Conservation (phyloP, 768 basidiomycete genomes). For the Leccinum olivaceopallidum region DNA sequence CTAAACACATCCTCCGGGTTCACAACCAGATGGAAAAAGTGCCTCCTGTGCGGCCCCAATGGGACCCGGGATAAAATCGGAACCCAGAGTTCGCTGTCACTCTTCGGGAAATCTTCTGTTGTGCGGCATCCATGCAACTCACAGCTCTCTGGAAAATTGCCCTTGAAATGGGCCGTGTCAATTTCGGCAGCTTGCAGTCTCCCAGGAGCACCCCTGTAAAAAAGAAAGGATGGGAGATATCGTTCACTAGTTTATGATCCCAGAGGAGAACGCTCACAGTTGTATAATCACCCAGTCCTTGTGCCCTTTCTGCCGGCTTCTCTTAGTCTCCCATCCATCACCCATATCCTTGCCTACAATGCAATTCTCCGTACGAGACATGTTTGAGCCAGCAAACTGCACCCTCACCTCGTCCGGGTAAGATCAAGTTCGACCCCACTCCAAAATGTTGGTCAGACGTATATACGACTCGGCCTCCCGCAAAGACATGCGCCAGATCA, state of each 20-base stretch:
- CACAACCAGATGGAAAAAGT: constrained; percentile 83
- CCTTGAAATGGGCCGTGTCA: too few relatives aligned
- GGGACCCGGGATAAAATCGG: constrained; percentile 71
- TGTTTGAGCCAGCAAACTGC: neutral
- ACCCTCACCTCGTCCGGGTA: constrained; percentile 78
- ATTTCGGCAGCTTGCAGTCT: too few relatives aligned
- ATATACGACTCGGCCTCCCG: constrained; percentile 81
- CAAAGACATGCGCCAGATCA: constrained; percentile 89
- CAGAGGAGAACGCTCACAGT: too few relatives aligned
- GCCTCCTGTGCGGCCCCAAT: constrained; percentile 86
- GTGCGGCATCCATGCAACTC: too few relatives aligned
- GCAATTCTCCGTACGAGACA: neutral
- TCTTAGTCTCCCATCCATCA: constrained; percentile 98
- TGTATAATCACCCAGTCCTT: constrained; percentile 92
- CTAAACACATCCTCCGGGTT: constrained; percentile 60
- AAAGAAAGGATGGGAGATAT: too few relatives aligned
- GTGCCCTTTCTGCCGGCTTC: constrained; percentile 77
- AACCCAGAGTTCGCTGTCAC: constrained; percentile 55
- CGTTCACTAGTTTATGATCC: too few relatives aligned
- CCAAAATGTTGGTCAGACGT: constrained; percentile 97
- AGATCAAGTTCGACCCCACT: constrained; percentile 83
- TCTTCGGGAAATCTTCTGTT: constrained; percentile 37
- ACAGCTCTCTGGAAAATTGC: too few relatives aligned
- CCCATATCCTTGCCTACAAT: constrained; percentile 81
- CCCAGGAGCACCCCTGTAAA: too few relatives aligned